Base-by-base conservation (phyloP, 208 protist species). In the Angomonas ambiguus region DNA sequence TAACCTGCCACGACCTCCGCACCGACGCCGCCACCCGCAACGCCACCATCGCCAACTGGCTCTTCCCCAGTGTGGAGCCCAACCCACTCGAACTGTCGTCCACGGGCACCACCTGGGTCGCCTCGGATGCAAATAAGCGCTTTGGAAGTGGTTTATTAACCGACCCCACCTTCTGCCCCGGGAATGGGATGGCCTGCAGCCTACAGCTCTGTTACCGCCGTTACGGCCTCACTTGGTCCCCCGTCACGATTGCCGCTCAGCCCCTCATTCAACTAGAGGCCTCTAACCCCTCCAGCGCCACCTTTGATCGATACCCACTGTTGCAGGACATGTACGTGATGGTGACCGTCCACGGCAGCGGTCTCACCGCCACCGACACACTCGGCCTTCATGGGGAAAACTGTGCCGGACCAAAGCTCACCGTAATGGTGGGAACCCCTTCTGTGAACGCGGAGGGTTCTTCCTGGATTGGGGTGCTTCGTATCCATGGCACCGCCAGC, bases 171-270 rank as follows among this genome's bases (percentile, higher is more conserved):
- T 70, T 93, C 18, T 96, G 91, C 74, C 72, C 74, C n/a, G 67
- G 74, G 24, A 58, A 68, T 22, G 76, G 62, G 18, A 55, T 8
- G 20, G 55, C 69, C 28, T 96, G 91, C 63, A 66, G 25, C 35
- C 72, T 96, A 84, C 73, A 91, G 76, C 72, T 96, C 59, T 96
- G 91, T 72, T 96, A 96, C 77, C 62, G 57, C 49, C 86, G 88
- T 31, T 58, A 45, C 27, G 86, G 79, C 45, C 75, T 60, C 27
- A 87, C 84, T 48, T 96, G 91, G 91, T 82, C 84, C 5, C 82
- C 83, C 8, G 91, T 96, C 18, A 34, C 77, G 18, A 77, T 90
- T 38, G 27, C 72, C 34, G 64, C 30, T 13, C 13, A 53, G 27
- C 58, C 76, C 1, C 49, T 51, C 13, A 62, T 91, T 8, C 20